Base-by-base conservation (phyloP, 1,284 basidiomycete genomes). In the Ustilago sp. region DNA sequence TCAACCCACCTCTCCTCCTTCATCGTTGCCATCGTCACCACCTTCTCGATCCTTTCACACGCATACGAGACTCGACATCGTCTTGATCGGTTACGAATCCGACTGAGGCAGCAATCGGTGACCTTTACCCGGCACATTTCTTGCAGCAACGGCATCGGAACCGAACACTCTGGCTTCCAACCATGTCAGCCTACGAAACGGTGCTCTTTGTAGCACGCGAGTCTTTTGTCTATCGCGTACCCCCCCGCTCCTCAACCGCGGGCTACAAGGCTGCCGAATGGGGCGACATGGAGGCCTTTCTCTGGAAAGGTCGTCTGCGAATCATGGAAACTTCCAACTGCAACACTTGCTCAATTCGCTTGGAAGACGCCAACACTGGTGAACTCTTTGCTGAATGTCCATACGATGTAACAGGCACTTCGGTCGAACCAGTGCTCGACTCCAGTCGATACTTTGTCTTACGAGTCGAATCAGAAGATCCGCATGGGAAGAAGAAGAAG, bases 361-460 rank as follows among this genome's bases (percentile, higher is more conserved):
- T 85, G 8, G 85, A 85, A 54, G 85, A 85, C 56, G 59, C 47
- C 34, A 68, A 72, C 11, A 28, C 76, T 77, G 87, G 87, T n/a
- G 87, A 88, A 45, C 92, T 95, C 54, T 99, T 99, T 87, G 97
- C 96, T 34, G 91, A 91, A 78, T 91, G 93, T 11, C 91, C 91
- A n/a, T 99, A 98, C 85, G 92, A 93, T 81, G 89, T 92, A 11
- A 88, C 90, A 38, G 91, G 91, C 52, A 83, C 93, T 7, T 91
- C 91, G 34, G 94, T 98, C 19, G 97, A 99, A 83, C 93, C 95
- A 8, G 95, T 98, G 7, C 89, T 99, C 32, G 96, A 99, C 87
- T 96, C 94, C 0, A 95, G 94, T 9, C 90, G 96, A 54, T 99
- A 98, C 87, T 98, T 98, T 86, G 95, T 98, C 7, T 89, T 98